Conservation (phyloP, 1,284 basidiomycete species). For the Austroboletus novae-zelandiae region DNA sequence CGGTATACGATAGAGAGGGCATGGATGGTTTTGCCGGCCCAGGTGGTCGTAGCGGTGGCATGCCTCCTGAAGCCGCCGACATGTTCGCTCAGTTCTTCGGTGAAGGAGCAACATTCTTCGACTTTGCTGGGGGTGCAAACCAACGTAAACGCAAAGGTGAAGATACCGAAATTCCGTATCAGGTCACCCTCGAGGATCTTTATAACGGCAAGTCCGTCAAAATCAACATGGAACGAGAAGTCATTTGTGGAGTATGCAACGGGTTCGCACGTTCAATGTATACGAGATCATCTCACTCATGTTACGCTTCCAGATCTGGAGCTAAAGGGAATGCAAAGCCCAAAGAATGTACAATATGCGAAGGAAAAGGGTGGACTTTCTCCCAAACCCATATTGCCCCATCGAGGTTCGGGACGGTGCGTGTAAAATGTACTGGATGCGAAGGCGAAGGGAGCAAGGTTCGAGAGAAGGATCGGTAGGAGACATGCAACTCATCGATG, state of each 20-base stretch:
- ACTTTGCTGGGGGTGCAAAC: slow-evolving; percentile 46
- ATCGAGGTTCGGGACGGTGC: slow-evolving; percentile 48
- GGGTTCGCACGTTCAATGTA: slow-evolving; percentile 52
- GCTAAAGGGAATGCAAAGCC: slow-evolving; percentile 78
- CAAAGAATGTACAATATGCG: slow-evolving; percentile 79
- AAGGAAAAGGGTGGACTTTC: slow-evolving; percentile 77
- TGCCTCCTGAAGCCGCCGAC: slow-evolving; percentile 67
- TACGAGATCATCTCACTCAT: slow-evolving; percentile 7
- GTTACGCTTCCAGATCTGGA: slow-evolving; percentile 59
- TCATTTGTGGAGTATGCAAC: slow-evolving; percentile 77
- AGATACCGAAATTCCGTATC: slow-evolving; percentile 78
- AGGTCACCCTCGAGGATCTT: slow-evolving; percentile 89
- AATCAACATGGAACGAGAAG: slow-evolving; percentile 87
- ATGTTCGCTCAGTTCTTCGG: slow-evolving; percentile 81
- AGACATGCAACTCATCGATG: slow-evolving; percentile 1
- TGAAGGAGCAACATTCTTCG: slow-evolving; percentile 53
- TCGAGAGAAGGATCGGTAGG: slow-evolving; percentile 85
- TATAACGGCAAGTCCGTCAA: slow-evolving; percentile 90
- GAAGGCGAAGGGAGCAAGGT: slow-evolving; percentile 78
- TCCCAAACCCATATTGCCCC: slow-evolving; percentile 59
- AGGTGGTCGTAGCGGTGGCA: slow-evolving; percentile 43
- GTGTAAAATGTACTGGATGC: slow-evolving; percentile 74
- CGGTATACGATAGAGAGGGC: slow-evolving; percentile 80
- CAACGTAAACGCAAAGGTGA: slow-evolving; percentile 54
- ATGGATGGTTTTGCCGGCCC: slow-evolving; percentile 60